These are phyloP conservation scores for Raffaelea albimanens DNA, from an alignment of 2,329 filamentous ascomycete genomes.

Conservation along the genomic window DNA sequence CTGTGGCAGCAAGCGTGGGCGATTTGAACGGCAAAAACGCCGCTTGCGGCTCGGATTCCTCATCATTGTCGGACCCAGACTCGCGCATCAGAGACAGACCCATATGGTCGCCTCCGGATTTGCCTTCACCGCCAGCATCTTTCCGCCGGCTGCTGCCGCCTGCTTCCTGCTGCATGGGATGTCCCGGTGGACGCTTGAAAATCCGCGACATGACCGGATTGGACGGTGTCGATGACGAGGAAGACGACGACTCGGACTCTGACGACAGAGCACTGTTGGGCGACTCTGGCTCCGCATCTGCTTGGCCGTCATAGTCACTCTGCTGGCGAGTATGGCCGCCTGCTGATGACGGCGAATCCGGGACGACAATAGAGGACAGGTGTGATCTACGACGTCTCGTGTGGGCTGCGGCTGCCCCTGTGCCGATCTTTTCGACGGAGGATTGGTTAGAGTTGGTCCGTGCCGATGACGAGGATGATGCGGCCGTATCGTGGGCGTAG, in stretches of 20 bases:
- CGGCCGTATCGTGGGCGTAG: no score
- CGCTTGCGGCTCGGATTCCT: conserved; percentile 46
- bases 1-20: conserved; percentile 9
- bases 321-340: conserved; percentile 12
- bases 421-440: no score
- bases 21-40: conserved; percentile 42
- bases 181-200: conserved; percentile 49
- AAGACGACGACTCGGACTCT: conserved; percentile 2
- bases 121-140: no score
- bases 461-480: no score
- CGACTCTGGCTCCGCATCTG: conserved; percentile 29
- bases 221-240: conserved; percentile 27
- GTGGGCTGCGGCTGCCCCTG: no score
- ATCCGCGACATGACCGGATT: conserved; percentile 49
- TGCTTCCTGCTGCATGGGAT: conserved; percentile 21
- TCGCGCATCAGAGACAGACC: conserved; percentile 6
- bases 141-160: neutral
- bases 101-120: neutral
- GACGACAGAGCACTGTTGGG: conserved; percentile 29
- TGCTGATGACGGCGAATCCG: no score
- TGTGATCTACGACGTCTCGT: no score
- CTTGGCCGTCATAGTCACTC: conserved; percentile 6
- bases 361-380: no score
- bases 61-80: conserved; percentile 28
- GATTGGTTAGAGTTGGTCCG: no score